A percentile compares a stretch with the other conserved stretches of the same genome.
Conservation (phyloP, 1,284 basidiomycete species). For the Polyporus tsugae region DNA sequence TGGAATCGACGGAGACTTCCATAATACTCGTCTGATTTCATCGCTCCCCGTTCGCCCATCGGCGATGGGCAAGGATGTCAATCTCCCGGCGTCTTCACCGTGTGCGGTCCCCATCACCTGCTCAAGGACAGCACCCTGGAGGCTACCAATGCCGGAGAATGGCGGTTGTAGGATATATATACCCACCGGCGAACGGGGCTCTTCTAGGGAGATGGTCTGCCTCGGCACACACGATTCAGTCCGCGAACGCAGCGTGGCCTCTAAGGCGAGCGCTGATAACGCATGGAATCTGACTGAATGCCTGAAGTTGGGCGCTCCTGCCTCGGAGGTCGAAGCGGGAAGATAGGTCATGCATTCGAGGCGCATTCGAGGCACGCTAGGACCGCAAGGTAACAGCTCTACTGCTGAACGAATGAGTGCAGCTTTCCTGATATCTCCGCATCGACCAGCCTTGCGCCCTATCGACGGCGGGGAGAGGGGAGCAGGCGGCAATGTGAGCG, state of each 20-base stretch:
- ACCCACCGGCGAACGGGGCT: neutral
- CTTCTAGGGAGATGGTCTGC: conserved; percentile 4
- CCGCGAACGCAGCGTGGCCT: conserved; percentile 31
- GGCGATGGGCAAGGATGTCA: neutral
- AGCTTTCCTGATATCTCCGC: conserved; percentile 34
- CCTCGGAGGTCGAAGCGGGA: conserved; percentile 23
- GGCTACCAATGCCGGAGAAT: conserved; percentile 4
- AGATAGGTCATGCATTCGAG: conserved; percentile 32
- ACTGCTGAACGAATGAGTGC: conserved; percentile 30
- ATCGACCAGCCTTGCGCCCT: conserved; percentile 68
- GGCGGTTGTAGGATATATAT: conserved; percentile 1
- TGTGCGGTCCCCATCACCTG: conserved; percentile 20
- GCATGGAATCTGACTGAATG: conserved; percentile 21
- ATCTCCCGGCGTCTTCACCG: conserved; percentile 11
- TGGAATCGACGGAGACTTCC: conserved; percentile 26
- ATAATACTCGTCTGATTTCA: conserved; percentile 27
- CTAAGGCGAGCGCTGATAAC: conserved; percentile 24
- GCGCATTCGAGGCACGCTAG: conserved; percentile 22
- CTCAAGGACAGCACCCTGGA: conserved; percentile 3
- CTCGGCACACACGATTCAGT: conserved; percentile 20
- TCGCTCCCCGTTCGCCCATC: conserved; percentile 13
- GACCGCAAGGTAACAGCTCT: conserved; percentile 9
- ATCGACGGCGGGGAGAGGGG: conserved; percentile 5
- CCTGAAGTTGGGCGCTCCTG: conserved; percentile 20
- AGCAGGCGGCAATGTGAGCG: conserved; percentile 18